Percentiles rank a stretch among this genome's conserved stretches.
phyloP scores from a whole-genome alignment of 805 yeast genomes.

The Vanderwaltozyma verrucispora region DNA sequence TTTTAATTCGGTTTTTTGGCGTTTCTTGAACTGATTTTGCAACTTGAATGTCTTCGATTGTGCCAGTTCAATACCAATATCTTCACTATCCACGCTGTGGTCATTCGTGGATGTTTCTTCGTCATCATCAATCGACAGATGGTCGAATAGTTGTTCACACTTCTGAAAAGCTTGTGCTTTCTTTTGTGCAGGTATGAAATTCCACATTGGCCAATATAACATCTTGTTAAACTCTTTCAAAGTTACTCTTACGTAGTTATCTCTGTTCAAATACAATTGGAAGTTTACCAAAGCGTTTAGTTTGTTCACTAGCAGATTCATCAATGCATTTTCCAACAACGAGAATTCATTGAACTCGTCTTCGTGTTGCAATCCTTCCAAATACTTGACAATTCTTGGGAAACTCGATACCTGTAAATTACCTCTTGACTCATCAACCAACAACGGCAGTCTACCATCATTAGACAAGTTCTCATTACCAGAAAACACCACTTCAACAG shows the following conservation, averaged over 20 bases:
- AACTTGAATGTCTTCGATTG: conserved; percentile 24
- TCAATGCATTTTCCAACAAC: conserved; percentile 37
- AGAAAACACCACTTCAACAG: conserved; percentile 31
- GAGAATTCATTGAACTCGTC: conserved; percentile 6
- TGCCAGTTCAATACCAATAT: conserved; percentile 12
- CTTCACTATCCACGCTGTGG: conserved; percentile 3
- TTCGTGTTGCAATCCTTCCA: conserved; percentile 31
- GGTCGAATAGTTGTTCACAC: conserved; percentile 15
- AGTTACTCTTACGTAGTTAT: conserved; percentile 51
- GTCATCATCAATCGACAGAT: conserved; percentile 15
- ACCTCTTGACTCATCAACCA: conserved; percentile 21
- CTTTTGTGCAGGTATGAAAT: conserved; percentile 41
- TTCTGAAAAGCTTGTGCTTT: conserved; percentile 10
- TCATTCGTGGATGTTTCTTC: conserved; percentile 6
- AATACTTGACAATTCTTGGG: too few relatives aligned
- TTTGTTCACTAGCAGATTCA: conserved; percentile 33
- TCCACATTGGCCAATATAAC: conserved; percentile 67
- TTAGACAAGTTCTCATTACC: conserved; percentile 47
- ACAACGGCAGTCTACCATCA: conserved; percentile 40
- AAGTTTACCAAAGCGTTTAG: conserved; percentile 43
- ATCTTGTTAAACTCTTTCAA: conserved; percentile 42
- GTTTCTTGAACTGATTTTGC: conserved; percentile 15
- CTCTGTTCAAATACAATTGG: conserved; percentile 43
- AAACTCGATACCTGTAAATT: too few relatives aligned
- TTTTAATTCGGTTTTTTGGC: conserved; percentile 14